Evolutionary conservation across 2,329 filamentous ascomycete species (phyloP).

Genomic region (Neopestalotiopsis rosae): DNA sequence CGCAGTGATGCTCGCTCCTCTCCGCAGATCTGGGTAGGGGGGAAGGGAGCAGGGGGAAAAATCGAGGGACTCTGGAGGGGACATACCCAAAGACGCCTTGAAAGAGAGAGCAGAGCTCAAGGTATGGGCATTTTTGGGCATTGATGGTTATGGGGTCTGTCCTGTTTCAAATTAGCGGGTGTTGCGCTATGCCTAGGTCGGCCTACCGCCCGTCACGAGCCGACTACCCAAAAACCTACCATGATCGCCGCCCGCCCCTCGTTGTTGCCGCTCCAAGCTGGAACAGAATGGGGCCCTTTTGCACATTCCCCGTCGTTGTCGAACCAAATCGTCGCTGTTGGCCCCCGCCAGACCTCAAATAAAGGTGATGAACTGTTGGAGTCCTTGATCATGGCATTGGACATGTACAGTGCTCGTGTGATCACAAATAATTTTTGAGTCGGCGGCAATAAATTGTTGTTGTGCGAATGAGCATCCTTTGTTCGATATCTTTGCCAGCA

Average conservation of each 20-base stretch:
- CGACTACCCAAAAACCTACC: slow-evolving; percentile 24
- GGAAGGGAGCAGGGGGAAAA: not conserved
- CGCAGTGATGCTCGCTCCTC: not conserved
- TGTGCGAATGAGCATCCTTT: not conserved
- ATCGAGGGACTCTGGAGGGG: not conserved
- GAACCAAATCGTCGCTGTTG: not conserved
- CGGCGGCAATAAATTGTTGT: not conserved
- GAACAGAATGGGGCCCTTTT: not conserved
- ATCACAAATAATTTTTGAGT: not conserved
- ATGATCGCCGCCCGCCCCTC: slow-evolving; percentile 14
- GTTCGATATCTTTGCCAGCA: not conserved
- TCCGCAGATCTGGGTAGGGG: slow-evolving; percentile 1
- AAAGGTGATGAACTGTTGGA: not conserved
- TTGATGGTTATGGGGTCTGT: slow-evolving; percentile 33
- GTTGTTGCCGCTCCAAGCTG: not conserved
- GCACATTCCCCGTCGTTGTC: not conserved
- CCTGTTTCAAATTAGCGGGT: slow-evolving; percentile 38
- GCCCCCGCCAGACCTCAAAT: not conserved
- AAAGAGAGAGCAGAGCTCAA: slow-evolving; percentile 1
- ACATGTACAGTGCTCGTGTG: not conserved
- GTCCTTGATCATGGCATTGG: not conserved
- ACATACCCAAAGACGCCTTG: not conserved
- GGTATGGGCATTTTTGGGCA: slow-evolving; percentile 28
- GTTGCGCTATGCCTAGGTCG: slow-evolving; percentile 29
- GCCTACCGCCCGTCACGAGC: slow-evolving; percentile 30